These are phyloP conservation scores for Chenopodium suecicum DNA, from an alignment of 148 eudicot species.

Conservation along the genomic window DNA sequence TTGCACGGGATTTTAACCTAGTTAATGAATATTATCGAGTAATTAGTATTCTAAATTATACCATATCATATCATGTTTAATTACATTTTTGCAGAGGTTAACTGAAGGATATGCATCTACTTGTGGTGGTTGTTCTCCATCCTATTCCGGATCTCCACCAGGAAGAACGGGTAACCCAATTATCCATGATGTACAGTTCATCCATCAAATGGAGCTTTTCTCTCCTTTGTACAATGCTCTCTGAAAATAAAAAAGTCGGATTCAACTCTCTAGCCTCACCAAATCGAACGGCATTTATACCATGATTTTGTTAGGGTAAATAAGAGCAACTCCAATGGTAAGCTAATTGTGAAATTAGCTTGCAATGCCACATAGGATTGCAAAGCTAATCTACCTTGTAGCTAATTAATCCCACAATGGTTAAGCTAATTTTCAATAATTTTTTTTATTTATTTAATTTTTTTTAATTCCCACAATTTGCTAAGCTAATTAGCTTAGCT, in stretches of 20 bases:
- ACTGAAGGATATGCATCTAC: conserved; percentile 26
- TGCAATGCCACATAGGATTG: too few relatives aligned
- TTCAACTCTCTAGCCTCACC: neutral
- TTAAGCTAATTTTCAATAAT: too few relatives aligned
- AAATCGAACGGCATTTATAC: neutral
- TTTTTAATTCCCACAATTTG: too few relatives aligned
- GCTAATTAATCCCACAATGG: too few relatives aligned
- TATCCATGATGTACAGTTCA: conserved; percentile 45
- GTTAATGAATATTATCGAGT: too few relatives aligned
- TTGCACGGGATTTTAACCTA: too few relatives aligned
- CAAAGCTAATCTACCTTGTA: too few relatives aligned
- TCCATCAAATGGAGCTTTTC: conserved; percentile 46
- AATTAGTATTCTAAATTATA: neutral
- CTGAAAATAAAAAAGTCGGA: conserved; percentile 33
- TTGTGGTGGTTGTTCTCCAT: conserved; percentile 35
- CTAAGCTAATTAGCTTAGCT: too few relatives aligned
- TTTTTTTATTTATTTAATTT: too few relatives aligned
- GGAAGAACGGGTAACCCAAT: conserved; percentile 47
- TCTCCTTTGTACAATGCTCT: conserved; percentile 38
- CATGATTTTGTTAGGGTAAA: neutral
- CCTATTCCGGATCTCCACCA: conserved; percentile 56
- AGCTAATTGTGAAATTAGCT: too few relatives aligned
- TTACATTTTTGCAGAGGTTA: conserved; percentile 18
- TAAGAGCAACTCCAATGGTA: too few relatives aligned
- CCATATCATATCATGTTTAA: neutral